These are phyloP conservation scores for Omphalea diandra DNA, from an alignment of 441 rosid species.

Conservation along the genomic window DNA sequence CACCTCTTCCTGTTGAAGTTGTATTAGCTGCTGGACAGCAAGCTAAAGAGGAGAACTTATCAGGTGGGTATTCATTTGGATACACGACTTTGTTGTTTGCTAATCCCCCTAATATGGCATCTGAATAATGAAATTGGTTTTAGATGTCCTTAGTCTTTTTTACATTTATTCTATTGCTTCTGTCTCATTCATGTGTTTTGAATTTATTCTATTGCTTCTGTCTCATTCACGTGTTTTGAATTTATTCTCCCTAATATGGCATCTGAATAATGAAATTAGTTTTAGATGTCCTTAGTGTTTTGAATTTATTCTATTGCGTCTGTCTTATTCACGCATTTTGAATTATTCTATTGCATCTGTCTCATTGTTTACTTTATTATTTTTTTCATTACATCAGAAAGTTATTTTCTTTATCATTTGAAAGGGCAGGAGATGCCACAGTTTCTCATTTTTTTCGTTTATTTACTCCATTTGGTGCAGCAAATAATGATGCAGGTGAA, in stretches of 20 bases:
- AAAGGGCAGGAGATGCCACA: background rate
- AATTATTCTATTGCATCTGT: background rate
- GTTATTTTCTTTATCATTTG: background rate
- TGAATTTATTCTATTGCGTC: background rate
- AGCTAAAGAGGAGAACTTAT: conserved; percentile 47
- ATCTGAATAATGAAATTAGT: background rate
- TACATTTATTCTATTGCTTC: background rate
- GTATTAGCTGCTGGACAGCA: conserved; percentile 78
- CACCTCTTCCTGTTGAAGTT: conserved; percentile 81
- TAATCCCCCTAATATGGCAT: background rate
- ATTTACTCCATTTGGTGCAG: conserved; percentile 35
- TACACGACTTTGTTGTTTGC: background rate
- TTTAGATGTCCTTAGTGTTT: background rate
- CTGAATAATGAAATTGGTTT: background rate
- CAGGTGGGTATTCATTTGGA: no score
- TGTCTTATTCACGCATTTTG: background rate
- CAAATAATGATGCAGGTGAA: conserved; percentile 40
- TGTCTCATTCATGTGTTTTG: background rate
- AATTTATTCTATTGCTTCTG: background rate
- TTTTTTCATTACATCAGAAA: no score
- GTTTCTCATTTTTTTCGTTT: conserved; percentile 11
- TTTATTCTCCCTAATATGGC: background rate
- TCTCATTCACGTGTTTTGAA: background rate
- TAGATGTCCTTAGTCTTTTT: background rate
- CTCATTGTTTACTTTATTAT: conserved; percentile 1